Percentiles rank a stretch among this genome's conserved stretches.
phyloP scores from a whole-genome alignment of 129 eudicot species.

The Sambucus nigra region DNA sequence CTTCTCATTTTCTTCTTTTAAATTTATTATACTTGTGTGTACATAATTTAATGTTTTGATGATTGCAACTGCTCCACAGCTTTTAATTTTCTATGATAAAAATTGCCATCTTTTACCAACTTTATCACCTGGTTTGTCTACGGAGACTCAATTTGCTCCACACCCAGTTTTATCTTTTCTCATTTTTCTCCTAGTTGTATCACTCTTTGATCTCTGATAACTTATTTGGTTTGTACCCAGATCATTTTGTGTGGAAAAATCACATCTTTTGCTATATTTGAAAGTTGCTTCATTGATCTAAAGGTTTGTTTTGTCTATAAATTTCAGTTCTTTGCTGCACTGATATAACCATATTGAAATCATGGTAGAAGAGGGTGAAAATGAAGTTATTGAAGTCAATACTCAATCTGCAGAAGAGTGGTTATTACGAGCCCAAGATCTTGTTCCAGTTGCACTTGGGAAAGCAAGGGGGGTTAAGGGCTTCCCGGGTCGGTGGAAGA shows the following conservation, averaged over 20 bases:
- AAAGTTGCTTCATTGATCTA: conserved; percentile 8
- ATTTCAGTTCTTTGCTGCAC: conserved; percentile 13
- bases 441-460: conserved; percentile 60
- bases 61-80: conserved; percentile 40
- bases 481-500: conserved; percentile 79
- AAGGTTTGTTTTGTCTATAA: conserved; percentile 11
- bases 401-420: conserved; percentile 53
- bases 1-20: conserved; percentile 14
- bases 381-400: conserved; percentile 20
- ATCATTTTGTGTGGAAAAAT: conserved; percentile 9
- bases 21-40: conserved; percentile 13
- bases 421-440: conserved; percentile 61
- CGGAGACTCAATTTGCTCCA: conserved; percentile 9
- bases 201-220: conserved; percentile 5
- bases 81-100: not conserved
- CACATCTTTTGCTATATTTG: not conserved
- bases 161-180: conserved; percentile 14
- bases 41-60: conserved; percentile 22
- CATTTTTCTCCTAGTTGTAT: conserved; percentile 4
- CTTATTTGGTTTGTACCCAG: not conserved
- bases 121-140: conserved; percentile 9
- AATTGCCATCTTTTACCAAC: conserved; percentile 1
- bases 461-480: conserved; percentile 69
- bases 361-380: conserved; percentile 40
- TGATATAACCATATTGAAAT: conserved; percentile 5